These are phyloP conservation scores for Garcia nutans DNA, from an alignment of 345 rosid genomes.

Conservation along the genomic window DNA sequence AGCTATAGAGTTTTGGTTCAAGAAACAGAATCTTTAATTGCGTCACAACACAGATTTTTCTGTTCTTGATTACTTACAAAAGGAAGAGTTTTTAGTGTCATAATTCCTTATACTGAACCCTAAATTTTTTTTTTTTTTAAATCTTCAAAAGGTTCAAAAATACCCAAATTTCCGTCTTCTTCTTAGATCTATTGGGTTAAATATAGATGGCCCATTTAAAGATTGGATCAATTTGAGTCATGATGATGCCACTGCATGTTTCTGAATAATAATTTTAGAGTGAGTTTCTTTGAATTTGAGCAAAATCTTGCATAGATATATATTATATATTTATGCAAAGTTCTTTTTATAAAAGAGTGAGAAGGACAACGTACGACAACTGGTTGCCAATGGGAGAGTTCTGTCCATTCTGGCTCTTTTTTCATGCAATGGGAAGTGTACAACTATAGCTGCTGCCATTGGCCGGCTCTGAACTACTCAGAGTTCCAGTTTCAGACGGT, in stretches of 20 bases:
- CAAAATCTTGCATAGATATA: slow-evolving; percentile 52
- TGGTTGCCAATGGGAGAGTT: slow-evolving; percentile 47
- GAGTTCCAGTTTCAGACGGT: slow-evolving; percentile 30
- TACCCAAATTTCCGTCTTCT: slow-evolving; percentile 5
- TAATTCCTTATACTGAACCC: slow-evolving; percentile 33
- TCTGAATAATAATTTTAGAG: too few species aligned
- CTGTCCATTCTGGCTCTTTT: slow-evolving; percentile 40
- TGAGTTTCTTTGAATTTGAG: slow-evolving; percentile 15
- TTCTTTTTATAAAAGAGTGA: slow-evolving; percentile 3
- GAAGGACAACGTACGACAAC: slow-evolving; percentile 35
- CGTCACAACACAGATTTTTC: slow-evolving; percentile 62
- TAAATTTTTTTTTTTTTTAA: slow-evolving; percentile 12
- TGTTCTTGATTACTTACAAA: slow-evolving; percentile 61
- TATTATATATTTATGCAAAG: slow-evolving; percentile 35
- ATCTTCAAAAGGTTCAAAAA: neutral
- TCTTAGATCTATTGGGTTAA: slow-evolving; percentile 26
- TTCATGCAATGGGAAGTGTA: slow-evolving; percentile 29
- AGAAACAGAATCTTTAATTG: slow-evolving; percentile 65
- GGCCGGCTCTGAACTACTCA: slow-evolving; percentile 56
- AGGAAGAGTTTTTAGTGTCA: slow-evolving; percentile 42
- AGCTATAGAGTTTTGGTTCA: slow-evolving; percentile 35
- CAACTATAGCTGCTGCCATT: slow-evolving; percentile 35
- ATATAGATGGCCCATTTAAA: slow-evolving; percentile 17
- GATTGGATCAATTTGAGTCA: slow-evolving; percentile 19
- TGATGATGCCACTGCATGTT: slow-evolving; percentile 27